Conservation (phyloP, 495 filamentous ascomycete species). For the Xylaria flabelliformis region DNA sequence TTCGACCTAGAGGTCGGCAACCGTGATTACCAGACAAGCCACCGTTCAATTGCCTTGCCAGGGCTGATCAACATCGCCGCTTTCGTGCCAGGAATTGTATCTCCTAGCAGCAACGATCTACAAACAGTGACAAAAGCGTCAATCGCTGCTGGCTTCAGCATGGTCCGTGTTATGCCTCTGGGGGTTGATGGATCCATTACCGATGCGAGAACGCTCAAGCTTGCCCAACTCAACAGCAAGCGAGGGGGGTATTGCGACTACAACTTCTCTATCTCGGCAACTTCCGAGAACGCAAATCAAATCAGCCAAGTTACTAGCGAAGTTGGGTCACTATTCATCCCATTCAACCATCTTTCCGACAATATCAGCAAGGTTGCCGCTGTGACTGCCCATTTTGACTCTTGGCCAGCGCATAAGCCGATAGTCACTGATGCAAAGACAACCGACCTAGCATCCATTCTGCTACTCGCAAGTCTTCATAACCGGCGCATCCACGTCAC, state of each 20-base stretch:
- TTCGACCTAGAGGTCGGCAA: conserved; percentile 81
- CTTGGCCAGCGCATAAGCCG: conserved; percentile 82
- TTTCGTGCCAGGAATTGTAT: conserved; percentile 76
- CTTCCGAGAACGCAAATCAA: conserved; percentile 76
- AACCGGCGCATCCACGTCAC: conserved; percentile 84
- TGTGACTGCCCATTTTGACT: conserved; percentile 79
- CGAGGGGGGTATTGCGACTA: conserved; percentile 75
- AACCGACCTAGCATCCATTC: conserved; percentile 79
- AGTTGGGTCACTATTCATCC: conserved; percentile 85
- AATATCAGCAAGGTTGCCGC: conserved; percentile 88
- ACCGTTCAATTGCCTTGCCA: conserved; percentile 75
- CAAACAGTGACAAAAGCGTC: conserved; percentile 75
- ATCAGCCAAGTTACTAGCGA: conserved; percentile 74
- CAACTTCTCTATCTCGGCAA: conserved; percentile 85
- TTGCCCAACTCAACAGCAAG: conserved; percentile 77
- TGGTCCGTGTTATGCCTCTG: conserved; percentile 83
- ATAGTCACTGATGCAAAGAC: conserved; percentile 87
- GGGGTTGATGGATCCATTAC: conserved; percentile 75
- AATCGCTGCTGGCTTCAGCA: conserved; percentile 78
- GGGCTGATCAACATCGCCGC: conserved; percentile 81
- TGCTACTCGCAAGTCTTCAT: conserved; percentile 82
- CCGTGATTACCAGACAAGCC: conserved; percentile 88
- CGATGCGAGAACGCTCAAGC: conserved; percentile 72
- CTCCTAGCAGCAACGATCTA: conserved; percentile 70
- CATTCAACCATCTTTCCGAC: conserved; percentile 84